These are phyloP conservation scores for Bothriochloa decipiens DNA, from an alignment of 176 grass and related monocot species.

Conservation along the genomic window DNA sequence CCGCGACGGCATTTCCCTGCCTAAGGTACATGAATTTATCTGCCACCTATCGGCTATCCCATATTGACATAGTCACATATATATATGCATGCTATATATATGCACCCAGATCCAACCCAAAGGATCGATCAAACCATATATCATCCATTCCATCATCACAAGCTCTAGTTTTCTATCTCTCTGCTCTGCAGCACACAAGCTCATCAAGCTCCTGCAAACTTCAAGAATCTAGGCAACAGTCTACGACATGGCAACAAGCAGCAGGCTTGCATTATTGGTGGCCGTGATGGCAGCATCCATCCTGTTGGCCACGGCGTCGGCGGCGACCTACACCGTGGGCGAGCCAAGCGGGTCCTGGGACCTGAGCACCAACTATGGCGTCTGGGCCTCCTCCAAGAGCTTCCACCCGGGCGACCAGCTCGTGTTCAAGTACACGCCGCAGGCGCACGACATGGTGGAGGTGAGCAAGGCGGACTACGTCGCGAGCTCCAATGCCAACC, in stretches of 20 bases:
- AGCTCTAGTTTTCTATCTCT: background rate
- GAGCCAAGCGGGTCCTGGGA: constrained; percentile 51
- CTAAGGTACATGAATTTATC: background rate
- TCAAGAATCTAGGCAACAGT: background rate
- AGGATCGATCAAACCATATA: background rate
- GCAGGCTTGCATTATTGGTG: background rate
- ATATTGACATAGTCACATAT: too few relatives aligned
- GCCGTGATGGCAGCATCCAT: constrained; percentile 21
- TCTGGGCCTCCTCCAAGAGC: constrained; percentile 48
- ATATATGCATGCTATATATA: background rate
- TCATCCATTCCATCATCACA: background rate
- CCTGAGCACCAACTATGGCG: constrained; percentile 37
- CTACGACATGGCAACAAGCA: constrained; percentile 20
- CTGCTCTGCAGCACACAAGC: background rate
- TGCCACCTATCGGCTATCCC: background rate
- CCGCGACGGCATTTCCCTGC: too few relatives aligned
- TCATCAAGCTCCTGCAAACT: background rate
- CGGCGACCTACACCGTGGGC: constrained; percentile 54
- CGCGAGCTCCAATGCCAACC: constrained; percentile 33
- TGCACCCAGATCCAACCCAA: background rate
- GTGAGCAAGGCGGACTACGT: constrained; percentile 50
- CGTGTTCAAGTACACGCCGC: constrained; percentile 47
- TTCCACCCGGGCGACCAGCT: constrained; percentile 52
- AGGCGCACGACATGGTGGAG: constrained; percentile 52
- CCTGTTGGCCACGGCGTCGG: constrained; percentile 34